Base-by-base conservation (phyloP, 2,329 filamentous ascomycete species). In the Cadophora gregata region DNA sequence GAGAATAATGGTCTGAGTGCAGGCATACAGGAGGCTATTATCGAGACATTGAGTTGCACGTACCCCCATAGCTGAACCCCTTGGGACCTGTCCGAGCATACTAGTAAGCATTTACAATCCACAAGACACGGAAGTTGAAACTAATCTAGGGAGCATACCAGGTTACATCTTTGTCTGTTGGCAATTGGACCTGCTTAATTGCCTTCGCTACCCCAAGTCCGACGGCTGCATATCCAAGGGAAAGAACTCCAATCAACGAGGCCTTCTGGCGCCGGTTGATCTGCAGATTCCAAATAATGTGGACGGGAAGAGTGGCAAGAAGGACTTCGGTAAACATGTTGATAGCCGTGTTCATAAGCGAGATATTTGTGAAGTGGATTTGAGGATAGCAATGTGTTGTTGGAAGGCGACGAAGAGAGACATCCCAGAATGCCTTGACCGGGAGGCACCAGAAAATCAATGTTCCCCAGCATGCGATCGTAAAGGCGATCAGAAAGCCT, bases 271-370 rank as follows among this genome's bases (percentile, higher is more conserved):
- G 71, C 5, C 55, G 67, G 55, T 79, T 78, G 65, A 82, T 80
- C 58, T 79, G 76, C 59, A 81, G 69, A n/a, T 78, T 75, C 65
- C 77, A 78, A 14, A 82, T 75, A 64, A 82, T 79, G 38, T 79
- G 78, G 12, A 79, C 75, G 0, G 80, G 80, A 7, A 82, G 65
- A 0, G 79, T 71, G 1, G 78, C 80, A 56, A 81, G 77, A 0
- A 78, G 75, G 66, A 81, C 76, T 66, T 82, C 80, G 0, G 79
- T 80, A 7, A 79, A 62, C 36, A 81, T 79, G 50, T 62, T 62
- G 47, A 62, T 38, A 24, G 25, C 25, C 3, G 60, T 62, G 21
- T 62, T 62, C 47, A 62, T 62, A 24, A 62, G 60, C n/a, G 47
- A 50, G 8, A 55, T 53, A 24, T 62, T 62, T 9, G 60, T 62